A percentile compares a stretch with the other conserved stretches of the same genome.
These are phyloP conservation scores for Fusarium aywerte DNA, from an alignment of 2,329 filamentous ascomycete species.

Conservation along the genomic window DNA sequence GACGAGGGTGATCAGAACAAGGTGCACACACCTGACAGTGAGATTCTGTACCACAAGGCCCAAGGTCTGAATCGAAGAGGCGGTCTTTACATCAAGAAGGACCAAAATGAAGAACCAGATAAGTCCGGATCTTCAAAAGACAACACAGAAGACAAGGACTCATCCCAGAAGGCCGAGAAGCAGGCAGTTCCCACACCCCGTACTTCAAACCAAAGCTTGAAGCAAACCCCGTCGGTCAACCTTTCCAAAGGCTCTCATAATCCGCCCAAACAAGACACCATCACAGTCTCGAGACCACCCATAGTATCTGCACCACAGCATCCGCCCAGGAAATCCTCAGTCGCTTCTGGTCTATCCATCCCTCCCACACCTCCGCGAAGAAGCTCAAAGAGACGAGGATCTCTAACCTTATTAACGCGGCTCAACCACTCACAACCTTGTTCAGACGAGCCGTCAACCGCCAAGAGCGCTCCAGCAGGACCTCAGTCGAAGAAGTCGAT, in stretches of 20 bases:
- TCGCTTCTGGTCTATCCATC: slow-evolving; percentile 15
- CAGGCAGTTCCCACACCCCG: background rate
- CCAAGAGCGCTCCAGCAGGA: slow-evolving; percentile 15
- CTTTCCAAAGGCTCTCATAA: background rate
- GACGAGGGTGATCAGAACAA: slow-evolving; percentile 30
- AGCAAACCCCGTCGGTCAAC: background rate
- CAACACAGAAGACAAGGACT: background rate
- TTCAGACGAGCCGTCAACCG: slow-evolving; percentile 19
- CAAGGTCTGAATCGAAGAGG: slow-evolving; percentile 39
- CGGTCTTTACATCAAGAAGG: slow-evolving; percentile 38
- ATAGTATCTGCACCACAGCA: slow-evolving; percentile 11
- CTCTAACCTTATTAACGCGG: slow-evolving; percentile 28
- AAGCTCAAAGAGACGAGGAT: slow-evolving; percentile 42
- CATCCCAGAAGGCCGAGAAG: background rate
- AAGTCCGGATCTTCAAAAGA: background rate
- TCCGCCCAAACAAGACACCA: slow-evolving; percentile 18
- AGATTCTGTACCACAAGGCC: slow-evolving; percentile 34
- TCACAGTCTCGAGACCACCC: slow-evolving; percentile 23
- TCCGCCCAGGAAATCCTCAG: slow-evolving; percentile 26
- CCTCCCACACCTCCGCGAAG: slow-evolving; percentile 37
- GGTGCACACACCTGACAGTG: slow-evolving; percentile 14
- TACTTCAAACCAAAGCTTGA: slow-evolving; percentile 20
- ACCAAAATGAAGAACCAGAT: background rate
- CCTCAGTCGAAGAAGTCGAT: slow-evolving; percentile 17
- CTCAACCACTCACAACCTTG: slow-evolving; percentile 23